These are phyloP conservation scores for Eucalyptus camaldulensis DNA, from an alignment of 345 rosid species.

Conservation along the genomic window DNA sequence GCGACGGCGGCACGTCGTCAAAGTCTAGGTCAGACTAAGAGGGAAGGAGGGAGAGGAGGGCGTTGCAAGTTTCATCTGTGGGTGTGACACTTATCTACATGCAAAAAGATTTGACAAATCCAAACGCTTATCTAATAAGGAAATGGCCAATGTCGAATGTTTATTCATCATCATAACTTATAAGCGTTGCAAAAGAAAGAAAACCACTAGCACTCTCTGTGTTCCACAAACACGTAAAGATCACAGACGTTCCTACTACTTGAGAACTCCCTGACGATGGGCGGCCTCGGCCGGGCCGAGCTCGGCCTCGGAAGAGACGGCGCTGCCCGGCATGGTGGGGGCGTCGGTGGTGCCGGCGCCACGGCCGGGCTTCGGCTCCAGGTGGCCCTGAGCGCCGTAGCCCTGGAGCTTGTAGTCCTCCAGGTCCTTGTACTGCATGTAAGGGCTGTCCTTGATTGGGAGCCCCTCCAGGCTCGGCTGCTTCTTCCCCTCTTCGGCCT, in stretches of 20 bases:
- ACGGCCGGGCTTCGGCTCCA: no score
- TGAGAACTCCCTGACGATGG: slow-evolving; percentile 12
- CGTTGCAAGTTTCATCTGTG: no score
- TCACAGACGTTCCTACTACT: not conserved
- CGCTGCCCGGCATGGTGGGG: slow-evolving; percentile 29
- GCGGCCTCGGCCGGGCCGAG: not conserved
- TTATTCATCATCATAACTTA: not conserved
- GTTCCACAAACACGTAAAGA: not conserved
- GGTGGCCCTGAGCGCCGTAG: no score
- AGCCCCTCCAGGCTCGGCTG: not conserved
- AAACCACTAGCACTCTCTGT: not conserved
- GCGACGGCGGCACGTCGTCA: no score
- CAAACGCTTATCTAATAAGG: not conserved
- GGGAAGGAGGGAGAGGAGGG: no score
- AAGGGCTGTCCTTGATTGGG: slow-evolving; percentile 24
- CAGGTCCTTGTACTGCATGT: not conserved
- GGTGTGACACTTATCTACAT: not conserved
- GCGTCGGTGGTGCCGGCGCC: no score
- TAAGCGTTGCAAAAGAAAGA: not conserved
- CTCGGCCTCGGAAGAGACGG: slow-evolving; percentile 7
- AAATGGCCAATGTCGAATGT: not conserved
- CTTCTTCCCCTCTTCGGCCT: not conserved
- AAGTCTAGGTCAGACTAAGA: no score
- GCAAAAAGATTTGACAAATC: not conserved
- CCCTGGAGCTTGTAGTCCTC: no score